Base-by-base conservation (phyloP, 164 flowering plant species). In the Saururus chinensis region DNA sequence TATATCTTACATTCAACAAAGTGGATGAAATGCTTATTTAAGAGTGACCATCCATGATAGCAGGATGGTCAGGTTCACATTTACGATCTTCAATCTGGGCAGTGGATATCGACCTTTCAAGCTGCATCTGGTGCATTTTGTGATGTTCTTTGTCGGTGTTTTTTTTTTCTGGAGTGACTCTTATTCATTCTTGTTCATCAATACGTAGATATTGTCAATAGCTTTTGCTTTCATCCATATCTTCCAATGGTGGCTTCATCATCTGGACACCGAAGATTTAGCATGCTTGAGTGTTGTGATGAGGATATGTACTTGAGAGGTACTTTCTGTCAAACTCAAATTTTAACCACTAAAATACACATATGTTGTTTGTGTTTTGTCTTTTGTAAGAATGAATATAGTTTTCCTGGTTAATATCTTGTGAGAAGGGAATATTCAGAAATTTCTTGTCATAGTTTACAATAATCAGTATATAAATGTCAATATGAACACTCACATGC, bases 21-120 rank as follows among this genome's bases (percentile, higher is more conserved):
- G 6, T 6, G 2, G 37, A n/a, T n/a, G 37, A 30, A 30, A 2
- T 30, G 37, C 4, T n/a, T n/a, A n/a, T n/a, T 41, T 41, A 41
- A 41, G 11, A 41, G 12, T 41, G 12, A 8, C 11, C 17, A n/a
- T 51, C 19, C 12, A 23, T 51, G 19, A 11, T 56, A 66, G n/a
- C 75, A 90, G 99, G 97, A 93, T 76, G 99, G 99, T 53, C 70
- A 73, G 59, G 89, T 93, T 70, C 97, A 93, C 63, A 76, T 89
- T 53, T 93, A 90, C 76, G 95, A 88, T 79, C 86, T 93, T 70
- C 97, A 90, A 71, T 87, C 88, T 16, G 97, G 99, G 60, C 82
- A 88, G 62, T 88, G 96, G 99, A 65, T 76, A 24, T 77, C 91
- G 53, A 77, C 93, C 76, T 93, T 84, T 72, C 86, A 80, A 72